A percentile compares a stretch with the other conserved stretches of the same genome.
Conservation (phyloP, 2,329 filamentous ascomycete species). For the Ophiostoma populinum region DNA sequence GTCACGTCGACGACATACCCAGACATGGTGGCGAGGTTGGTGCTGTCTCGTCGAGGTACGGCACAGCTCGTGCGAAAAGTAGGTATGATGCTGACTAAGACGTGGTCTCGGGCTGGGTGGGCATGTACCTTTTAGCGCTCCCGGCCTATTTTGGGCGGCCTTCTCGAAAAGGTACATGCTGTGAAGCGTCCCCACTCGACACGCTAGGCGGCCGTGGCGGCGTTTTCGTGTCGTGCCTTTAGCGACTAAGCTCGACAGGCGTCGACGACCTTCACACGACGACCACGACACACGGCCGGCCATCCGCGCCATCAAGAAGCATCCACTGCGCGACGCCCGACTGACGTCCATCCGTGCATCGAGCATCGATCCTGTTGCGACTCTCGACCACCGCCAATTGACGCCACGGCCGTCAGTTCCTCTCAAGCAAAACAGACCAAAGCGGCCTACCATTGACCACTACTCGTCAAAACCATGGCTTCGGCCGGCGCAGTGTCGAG, state of each 20-base stretch:
- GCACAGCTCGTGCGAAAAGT: too few species aligned
- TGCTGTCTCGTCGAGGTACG: not conserved
- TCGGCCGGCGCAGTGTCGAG: not conserved
- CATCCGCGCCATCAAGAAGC: too few species aligned
- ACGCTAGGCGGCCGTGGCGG: not conserved
- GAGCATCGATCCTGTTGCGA: too few species aligned
- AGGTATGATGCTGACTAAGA: not conserved
- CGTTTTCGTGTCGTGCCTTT: not conserved
- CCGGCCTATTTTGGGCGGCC: too few species aligned
- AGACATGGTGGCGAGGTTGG: slow-evolving; percentile 6
- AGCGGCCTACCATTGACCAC: too few species aligned
- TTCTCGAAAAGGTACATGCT: not conserved
- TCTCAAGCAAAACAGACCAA: not conserved
- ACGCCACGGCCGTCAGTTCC: not conserved
- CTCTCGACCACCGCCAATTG: not conserved
- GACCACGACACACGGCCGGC: too few species aligned
- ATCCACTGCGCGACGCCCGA: too few species aligned
- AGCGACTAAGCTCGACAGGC: not conserved
- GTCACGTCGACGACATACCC: slow-evolving; percentile 2
- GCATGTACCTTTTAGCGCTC: not conserved
- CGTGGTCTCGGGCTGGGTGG: too few species aligned
- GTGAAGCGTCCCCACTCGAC: not conserved
- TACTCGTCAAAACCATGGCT: too few species aligned
- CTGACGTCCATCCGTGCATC: too few species aligned
- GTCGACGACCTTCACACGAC: too few species aligned